Percentiles rank a stretch among this genome's conserved stretches.
Conservation (phyloP, 1,284 basidiomycete genomes). For the Vanrija humicola region DNA sequence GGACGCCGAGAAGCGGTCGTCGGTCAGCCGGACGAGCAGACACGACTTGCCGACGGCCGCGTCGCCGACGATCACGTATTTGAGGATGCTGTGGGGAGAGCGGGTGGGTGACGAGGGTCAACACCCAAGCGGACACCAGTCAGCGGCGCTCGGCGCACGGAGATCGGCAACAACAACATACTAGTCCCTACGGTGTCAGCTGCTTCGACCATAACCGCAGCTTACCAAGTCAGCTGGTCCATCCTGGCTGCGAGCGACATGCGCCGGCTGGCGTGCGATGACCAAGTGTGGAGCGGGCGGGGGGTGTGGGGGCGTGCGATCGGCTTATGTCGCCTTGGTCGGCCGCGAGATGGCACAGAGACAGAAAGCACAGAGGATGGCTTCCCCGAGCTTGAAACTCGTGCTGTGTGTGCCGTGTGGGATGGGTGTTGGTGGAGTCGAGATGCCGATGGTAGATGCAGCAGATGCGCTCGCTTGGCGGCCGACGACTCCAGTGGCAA, state of each 20-base stretch:
- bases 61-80: conserved; percentile 46
- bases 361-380: no score
- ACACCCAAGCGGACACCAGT: neutral
- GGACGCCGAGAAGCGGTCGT: conserved; percentile 34
- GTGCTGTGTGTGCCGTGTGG: no score
- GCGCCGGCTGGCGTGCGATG: neutral
- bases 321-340: no score
- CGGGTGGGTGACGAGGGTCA: no score
- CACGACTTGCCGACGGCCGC: conserved; percentile 43
- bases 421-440: no score
- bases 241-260: conserved; percentile 19
- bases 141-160: neutral
- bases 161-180: conserved; percentile 8
- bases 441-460: no score
- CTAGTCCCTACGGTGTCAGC: conserved; percentile 28
- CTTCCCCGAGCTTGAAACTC: no score
- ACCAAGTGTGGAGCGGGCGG: no score
- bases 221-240: conserved; percentile 25
- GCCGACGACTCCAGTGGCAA: neutral
- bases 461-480: no score
- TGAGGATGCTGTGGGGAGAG: conserved; percentile 33
- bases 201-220: neutral
- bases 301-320: no score
- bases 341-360: no score
- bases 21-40: conserved; percentile 39